These are phyloP conservation scores for Arthromyces matolae DNA, from an alignment of 768 basidiomycete species.

Conservation along the genomic window DNA sequence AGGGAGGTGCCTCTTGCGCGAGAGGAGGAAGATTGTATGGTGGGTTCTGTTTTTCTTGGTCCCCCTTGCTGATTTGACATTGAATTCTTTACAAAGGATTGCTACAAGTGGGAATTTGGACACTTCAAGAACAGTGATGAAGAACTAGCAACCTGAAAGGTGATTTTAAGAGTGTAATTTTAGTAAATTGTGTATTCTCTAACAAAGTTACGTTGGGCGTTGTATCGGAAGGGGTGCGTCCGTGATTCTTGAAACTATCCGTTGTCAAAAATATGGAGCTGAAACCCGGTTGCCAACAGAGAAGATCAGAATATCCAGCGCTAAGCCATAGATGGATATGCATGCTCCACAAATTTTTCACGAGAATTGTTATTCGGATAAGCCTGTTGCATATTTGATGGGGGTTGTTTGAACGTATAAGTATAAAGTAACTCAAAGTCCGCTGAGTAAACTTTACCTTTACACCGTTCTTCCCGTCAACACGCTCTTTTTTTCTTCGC, in stretches of 20 bases:
- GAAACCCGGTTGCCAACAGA: no score
- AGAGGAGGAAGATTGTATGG: slow-evolving; percentile 14
- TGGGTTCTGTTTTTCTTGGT: neutral
- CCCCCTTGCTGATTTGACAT: neutral
- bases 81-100: slow-evolving; percentile 8
- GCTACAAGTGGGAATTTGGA: slow-evolving; percentile 16
- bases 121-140: slow-evolving; percentile 6
- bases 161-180: neutral
- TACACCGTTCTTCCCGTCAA: neutral
- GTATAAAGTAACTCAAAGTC: neutral
- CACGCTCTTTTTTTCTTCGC: neutral
- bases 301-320: no score
- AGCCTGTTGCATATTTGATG: neutral
- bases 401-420: slow-evolving; percentile 1
- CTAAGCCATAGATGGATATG: slow-evolving; percentile 7
- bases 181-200: neutral
- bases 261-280: no score
- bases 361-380: slow-evolving; percentile 4
- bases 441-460: neutral
- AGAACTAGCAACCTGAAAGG: neutral
- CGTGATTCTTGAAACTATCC: no score
- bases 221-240: no score
- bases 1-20: slow-evolving; percentile 32
- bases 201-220: no score
- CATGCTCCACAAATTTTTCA: slow-evolving; percentile 9